Evolutionary conservation across 2,329 filamentous ascomycete species (phyloP), one percentile per base, ranked within the genome.

Genomic region (Aspergillus ochraceoroseus): DNA sequence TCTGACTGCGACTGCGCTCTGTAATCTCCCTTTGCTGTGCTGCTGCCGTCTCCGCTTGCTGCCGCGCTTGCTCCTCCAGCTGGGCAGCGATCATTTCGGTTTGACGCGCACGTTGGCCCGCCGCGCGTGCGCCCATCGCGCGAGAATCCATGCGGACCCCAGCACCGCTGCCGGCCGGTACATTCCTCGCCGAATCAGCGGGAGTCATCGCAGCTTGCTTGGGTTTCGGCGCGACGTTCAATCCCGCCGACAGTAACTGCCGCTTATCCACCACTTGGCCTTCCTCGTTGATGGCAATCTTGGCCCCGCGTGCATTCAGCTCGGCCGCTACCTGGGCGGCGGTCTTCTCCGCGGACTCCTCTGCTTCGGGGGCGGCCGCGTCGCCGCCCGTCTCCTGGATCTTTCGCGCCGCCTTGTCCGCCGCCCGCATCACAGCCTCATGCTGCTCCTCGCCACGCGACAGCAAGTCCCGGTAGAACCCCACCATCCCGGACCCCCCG

Each of bases 261-360:
- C 79, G 69, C 59, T 81, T 82, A 52, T 83, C 79, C 19, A 77
- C 74, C 6, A 83, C 71, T 48, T 81, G 73, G 2, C 79, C 79
- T 28, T 83, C 79, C 25, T 83, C 79, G 47, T 82, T 82, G 46
- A 82, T 53, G 7, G 72, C 66, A 29, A 82, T 68, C 20, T 71
- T 68, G 17, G 76, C 77, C 13, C 68, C 69, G 5, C 54, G 54
- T 7, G 69, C 67, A 38, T 73, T 74, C 26, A 79, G 55, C 42
- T 80, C 76, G 15, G 70, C 71, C 1, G 75, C 75, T n/a, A 75
- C 55, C 43, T 81, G 71, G 0, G 67, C 68, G 31, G 77, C 76
- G 1, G 63, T 68, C 51, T 68, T 68, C 47, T 69, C 67, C 12
- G 67, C 64, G 29, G 52, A 46, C 56, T 4, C 48, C 53, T 27